Conservation (phyloP, 2,329 filamentous ascomycete species). For the Fusarium austroafricanum region DNA sequence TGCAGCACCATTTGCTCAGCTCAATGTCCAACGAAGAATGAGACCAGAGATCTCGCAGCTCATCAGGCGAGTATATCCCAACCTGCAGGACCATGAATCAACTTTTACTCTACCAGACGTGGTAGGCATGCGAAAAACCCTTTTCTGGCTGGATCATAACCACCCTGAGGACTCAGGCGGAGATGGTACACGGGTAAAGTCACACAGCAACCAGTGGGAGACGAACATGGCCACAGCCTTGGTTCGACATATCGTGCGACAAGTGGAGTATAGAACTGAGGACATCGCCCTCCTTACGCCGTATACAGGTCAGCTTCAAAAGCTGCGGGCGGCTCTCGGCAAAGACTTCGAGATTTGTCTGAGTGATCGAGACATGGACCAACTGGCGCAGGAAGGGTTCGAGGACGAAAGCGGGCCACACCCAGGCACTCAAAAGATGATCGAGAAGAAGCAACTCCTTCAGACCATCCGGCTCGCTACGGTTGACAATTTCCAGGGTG, state of each 20-base stretch:
- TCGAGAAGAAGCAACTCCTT: slow-evolving; percentile 53
- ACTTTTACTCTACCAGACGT: slow-evolving; percentile 60
- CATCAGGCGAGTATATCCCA: slow-evolving; percentile 68
- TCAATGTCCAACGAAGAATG: slow-evolving; percentile 74
- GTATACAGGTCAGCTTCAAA: slow-evolving; percentile 68
- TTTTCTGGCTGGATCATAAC: slow-evolving; percentile 73
- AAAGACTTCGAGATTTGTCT: slow-evolving; percentile 70
- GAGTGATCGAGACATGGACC: slow-evolving; percentile 70
- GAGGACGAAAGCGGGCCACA: background rate
- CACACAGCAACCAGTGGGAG: slow-evolving; percentile 69
- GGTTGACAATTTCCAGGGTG: slow-evolving; percentile 82
- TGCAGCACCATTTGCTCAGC: slow-evolving; percentile 48
- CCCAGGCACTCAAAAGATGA: background rate
- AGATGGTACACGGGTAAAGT: slow-evolving; percentile 54
- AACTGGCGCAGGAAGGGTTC: slow-evolving; percentile 50
- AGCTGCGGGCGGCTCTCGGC: slow-evolving; percentile 59
- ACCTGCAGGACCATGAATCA: slow-evolving; percentile 61
- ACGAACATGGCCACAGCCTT: slow-evolving; percentile 71
- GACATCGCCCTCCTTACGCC: slow-evolving; percentile 80
- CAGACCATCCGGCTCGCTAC: slow-evolving; percentile 69
- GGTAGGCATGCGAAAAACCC: slow-evolving; percentile 61
- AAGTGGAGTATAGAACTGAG: slow-evolving; percentile 67
- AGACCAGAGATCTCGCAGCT: slow-evolving; percentile 70
- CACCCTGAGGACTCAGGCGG: slow-evolving; percentile 56
- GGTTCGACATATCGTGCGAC: slow-evolving; percentile 72